Conservation (phyloP, 352 stramenopile genomes). For the Phytopythium delawarense region DNA sequence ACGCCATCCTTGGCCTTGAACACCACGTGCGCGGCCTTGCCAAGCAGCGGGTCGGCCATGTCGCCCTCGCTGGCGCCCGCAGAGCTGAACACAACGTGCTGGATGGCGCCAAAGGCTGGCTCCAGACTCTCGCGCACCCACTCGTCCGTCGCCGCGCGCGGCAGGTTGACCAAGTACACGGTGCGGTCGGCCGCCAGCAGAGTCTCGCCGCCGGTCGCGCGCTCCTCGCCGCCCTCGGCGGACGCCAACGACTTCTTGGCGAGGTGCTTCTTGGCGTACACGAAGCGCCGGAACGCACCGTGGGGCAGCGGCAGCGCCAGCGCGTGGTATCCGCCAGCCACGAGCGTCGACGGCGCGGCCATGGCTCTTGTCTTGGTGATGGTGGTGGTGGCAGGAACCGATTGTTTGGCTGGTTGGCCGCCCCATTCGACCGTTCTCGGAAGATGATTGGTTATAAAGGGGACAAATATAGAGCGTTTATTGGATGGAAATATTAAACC, state of each 20-base stretch:
- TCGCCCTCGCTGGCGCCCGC: constrained; percentile 4
- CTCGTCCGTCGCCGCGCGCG: constrained; percentile 30
- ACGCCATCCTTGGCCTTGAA: constrained; percentile 69
- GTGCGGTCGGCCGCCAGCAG: constrained; percentile 56
- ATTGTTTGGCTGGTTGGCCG: constrained; percentile 7
- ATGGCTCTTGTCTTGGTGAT: constrained; percentile 7
- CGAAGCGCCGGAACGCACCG: constrained; percentile 59
- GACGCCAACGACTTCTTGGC: constrained; percentile 24
- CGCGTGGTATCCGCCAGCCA: constrained; percentile 66
- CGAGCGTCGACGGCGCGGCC: constrained; percentile 7
- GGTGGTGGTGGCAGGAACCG: background rate
- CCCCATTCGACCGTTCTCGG: background rate
- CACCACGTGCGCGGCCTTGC: constrained; percentile 59
- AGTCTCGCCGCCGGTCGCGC: constrained; percentile 29
- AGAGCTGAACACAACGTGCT: constrained; percentile 39
- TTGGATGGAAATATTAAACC: background rate
- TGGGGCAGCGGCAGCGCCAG: constrained; percentile 62
- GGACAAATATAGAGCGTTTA: no score
- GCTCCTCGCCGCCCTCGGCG: background rate
- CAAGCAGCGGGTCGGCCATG: constrained; percentile 18
- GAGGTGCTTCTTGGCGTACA: constrained; percentile 76
- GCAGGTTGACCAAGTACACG: constrained; percentile 76
- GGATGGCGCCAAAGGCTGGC: constrained; percentile 42
- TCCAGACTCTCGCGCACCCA: constrained; percentile 55
- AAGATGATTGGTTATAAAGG: constrained; percentile 1